phyloP scores from a whole-genome alignment of 2,329 filamentous ascomycete genomes.

The Lachnellula occidentalis region DNA sequence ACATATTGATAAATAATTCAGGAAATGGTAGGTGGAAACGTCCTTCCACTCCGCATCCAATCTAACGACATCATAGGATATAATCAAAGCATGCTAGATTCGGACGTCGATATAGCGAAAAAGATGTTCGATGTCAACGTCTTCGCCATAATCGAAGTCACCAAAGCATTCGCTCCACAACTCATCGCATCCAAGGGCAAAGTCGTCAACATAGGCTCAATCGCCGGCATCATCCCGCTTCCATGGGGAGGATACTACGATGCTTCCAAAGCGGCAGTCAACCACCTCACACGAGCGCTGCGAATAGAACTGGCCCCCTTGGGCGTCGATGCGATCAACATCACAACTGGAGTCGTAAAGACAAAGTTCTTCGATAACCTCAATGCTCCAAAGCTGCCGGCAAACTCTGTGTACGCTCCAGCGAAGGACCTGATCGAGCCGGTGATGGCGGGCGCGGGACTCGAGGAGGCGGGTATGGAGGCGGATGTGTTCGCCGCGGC shows the following conservation, averaged over 20 bases:
- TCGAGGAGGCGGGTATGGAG: slow-evolving; percentile 5
- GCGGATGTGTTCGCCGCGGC: slow-evolving; percentile 15
- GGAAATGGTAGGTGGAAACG: slow-evolving; percentile 17
- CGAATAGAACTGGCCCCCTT: slow-evolving; percentile 16
- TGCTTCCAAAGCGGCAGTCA: slow-evolving; percentile 15
- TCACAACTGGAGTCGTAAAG: slow-evolving; percentile 18
- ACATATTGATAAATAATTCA: slow-evolving; percentile 40
- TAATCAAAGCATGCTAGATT: slow-evolving; percentile 21
- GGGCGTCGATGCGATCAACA: slow-evolving; percentile 18
- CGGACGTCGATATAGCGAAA: slow-evolving; percentile 19
- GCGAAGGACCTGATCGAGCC: slow-evolving; percentile 17
- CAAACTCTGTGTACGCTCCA: slow-evolving; percentile 17
- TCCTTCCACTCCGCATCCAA: too few species aligned
- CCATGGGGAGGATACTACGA: slow-evolving; percentile 15
- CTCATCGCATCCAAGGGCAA: slow-evolving; percentile 25
- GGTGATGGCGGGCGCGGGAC: slow-evolving; percentile 1
- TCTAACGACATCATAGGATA: not conserved
- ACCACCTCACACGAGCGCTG: slow-evolving; percentile 9
- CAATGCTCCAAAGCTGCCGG: slow-evolving; percentile 9
- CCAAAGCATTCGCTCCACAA: slow-evolving; percentile 24
- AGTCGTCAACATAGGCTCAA: slow-evolving; percentile 26
- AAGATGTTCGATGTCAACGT: slow-evolving; percentile 29
- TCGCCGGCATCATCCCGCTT: slow-evolving; percentile 6
- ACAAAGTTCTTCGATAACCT: slow-evolving; percentile 22
- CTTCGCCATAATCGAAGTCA: slow-evolving; percentile 26